These are phyloP conservation scores for Chaetoscypha palmicola DNA, from an alignment of 2,329 filamentous ascomycete species.

Conservation along the genomic window DNA sequence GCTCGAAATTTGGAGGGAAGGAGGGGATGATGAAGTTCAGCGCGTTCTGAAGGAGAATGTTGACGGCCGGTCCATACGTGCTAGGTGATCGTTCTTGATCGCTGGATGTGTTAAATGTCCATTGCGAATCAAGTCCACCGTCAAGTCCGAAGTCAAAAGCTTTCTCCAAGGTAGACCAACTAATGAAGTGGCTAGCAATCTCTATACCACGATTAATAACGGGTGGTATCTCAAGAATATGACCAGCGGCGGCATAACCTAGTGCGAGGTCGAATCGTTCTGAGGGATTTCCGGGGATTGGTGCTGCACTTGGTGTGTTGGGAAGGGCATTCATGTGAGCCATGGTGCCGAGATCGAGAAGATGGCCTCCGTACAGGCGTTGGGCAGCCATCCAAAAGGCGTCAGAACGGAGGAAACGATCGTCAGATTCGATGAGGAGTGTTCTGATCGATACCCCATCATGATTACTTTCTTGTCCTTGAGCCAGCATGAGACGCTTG, in stretches of 20 bases:
- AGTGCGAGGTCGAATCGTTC: conserved; percentile 50
- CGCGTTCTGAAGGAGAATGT: conserved; percentile 46
- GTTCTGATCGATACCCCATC: conserved; percentile 30
- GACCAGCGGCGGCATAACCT: conserved; percentile 57
- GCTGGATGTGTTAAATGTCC: conserved; percentile 28
- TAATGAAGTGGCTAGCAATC: conserved; percentile 49
- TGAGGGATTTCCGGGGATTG: conserved; percentile 34
- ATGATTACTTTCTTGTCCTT: conserved; percentile 25
- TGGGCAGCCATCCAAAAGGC: conserved; percentile 52
- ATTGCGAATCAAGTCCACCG: conserved; percentile 35
- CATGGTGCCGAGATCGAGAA: conserved; percentile 33
- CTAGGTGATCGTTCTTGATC: conserved; percentile 32
- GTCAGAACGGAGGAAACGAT: conserved; percentile 48
- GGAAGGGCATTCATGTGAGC: conserved; percentile 10
- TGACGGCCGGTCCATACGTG: conserved; percentile 48
- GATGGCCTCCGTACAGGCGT: conserved; percentile 48
- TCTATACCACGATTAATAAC: conserved; percentile 52
- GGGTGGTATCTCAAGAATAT: conserved; percentile 47
- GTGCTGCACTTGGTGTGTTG: conserved; percentile 20
- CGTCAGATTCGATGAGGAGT: conserved; percentile 42
- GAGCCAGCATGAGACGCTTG: conserved; percentile 30
- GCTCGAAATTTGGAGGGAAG: conserved; percentile 52
- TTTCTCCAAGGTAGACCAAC: conserved; percentile 56
- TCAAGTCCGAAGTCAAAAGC: conserved; percentile 53
- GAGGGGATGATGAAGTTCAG: conserved; percentile 53